Base-by-base conservation (phyloP, 2,329 filamentous ascomycete genomes). In the Coleophoma eucalyptorum region DNA sequence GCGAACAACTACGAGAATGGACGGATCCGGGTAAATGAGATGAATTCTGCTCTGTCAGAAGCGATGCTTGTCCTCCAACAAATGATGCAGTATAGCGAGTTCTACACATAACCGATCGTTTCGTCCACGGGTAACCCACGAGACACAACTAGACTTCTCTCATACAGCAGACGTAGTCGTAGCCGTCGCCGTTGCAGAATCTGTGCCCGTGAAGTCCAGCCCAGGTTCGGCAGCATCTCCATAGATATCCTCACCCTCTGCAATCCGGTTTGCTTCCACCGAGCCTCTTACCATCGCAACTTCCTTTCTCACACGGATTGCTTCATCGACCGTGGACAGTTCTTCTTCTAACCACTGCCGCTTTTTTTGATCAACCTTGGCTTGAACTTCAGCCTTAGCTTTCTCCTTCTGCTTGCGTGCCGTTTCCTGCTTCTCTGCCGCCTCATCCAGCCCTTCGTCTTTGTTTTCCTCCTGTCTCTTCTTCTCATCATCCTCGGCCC, bases 241-340 rank as follows among this genome's bases (percentile, higher is more conserved):
- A 46, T 58, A 58, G 15, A 58, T 48, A 50, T 55, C 46, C 43
- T 50, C 52, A 3, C 54, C 56, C 48, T 58, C 56, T 1, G 50
- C 46, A 7, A 54, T 18, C 19, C 56, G 32, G 48, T 58, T 56
- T 12, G 44, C 38, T 43, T 56, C 50, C 19, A 56, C 50, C 5
- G 48, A 40, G 8, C 56, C 56, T 40, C 54, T 53, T 7, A 54
- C 50, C 42, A 54, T 32, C 15, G 56, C 56, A 12, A 58, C 47
- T 50, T 58, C 54, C 50, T 38, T 54, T 46, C 54, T 48, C 1
- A 58, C 47, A 11, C 56, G 43, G 34, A 55, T 54, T 15, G 50
- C 54, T 47, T 58, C 56, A 15, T 31, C 50, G 6, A 55, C 50
- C n/a, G 18, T 49, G 21, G 4, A 38, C n/a, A 57, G 20, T 37